Base-by-base conservation (phyloP, 176 grass and related monocot genomes). In the Eragrostis curvula region DNA sequence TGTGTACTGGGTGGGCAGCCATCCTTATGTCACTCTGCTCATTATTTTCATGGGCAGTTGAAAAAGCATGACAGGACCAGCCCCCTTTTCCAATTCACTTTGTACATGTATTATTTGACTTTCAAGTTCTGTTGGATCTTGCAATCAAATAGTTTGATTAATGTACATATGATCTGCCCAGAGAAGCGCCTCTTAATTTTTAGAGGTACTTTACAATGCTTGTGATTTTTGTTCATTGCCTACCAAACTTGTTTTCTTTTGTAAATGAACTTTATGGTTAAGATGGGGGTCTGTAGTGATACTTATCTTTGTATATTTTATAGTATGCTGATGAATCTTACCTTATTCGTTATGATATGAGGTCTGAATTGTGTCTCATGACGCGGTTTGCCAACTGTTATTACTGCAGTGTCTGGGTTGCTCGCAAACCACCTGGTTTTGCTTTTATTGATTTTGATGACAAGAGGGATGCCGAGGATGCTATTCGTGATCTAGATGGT, bases 401-500 rank as follows among this genome's bases (percentile, higher is more conserved):
- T 80, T 60, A 58, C 81, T 95, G 87, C 84, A 98, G 96, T 82
- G 96, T 98, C 3, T 98, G 96, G 92, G 90, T 98, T 71, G 96
- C 96, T 20, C 91, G 96, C 53, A 98, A 95, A 77, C 96, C 96
- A 81, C 92, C 96, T 21, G 96, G 96, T 78, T 98, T 95, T 91
- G 96, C 92, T 46, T 98, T 98, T 71, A 84, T 98, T 53, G 96
- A 98, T 68, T 95, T 95, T 72, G 96, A 98, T 81, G 96, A 98
- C 56, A 82, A 74, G 55, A 87, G 96, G 73, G 96, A 95, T 86
- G 92, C 96, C 41, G 90, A 93, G 75, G 96, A 98, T 84, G 96
- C 96, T 53, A 81, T 98, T 71, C 88, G 90, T 85, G 90, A 93
- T 87, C 57, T 98, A 84, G 92, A 98, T 94, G 96, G 96, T 98